A percentile compares a stretch with the other conserved stretches of the same genome.
Evolutionary conservation across 306 rosid genomes (phyloP).

Genomic region (Echinosophora koreensis): DNA sequence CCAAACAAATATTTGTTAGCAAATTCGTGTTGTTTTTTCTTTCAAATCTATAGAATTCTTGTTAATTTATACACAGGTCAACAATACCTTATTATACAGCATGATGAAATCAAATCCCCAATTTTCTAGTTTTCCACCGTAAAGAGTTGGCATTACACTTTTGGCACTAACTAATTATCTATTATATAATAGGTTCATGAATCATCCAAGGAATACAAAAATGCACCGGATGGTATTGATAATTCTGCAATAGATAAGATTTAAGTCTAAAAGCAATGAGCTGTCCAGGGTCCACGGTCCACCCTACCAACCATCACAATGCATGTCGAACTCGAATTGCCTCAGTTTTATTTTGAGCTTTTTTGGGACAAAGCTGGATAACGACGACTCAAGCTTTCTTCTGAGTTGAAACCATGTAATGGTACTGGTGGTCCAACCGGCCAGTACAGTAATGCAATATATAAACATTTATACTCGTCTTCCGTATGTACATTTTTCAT

Average conservation of each 20-base stretch:
- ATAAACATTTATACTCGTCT: no score
- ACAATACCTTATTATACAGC: no score
- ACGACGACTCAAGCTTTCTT: not conserved
- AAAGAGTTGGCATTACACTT: no score
- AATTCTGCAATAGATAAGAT: constrained; percentile 2
- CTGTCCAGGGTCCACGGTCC: not conserved
- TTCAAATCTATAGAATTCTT: no score
- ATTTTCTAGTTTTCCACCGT: no score
- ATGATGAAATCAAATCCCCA: no score
- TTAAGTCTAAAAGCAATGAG: not conserved
- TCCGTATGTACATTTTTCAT: no score
- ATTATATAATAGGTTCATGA: not conserved
- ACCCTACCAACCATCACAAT: not conserved
- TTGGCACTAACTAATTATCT: not conserved
- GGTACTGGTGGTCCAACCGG: no score
- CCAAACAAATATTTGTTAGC: no score
- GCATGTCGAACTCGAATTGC: not conserved
- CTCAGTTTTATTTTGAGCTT: not conserved
- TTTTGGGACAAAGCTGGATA: not conserved
- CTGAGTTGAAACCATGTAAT: not conserved
- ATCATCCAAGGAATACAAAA: constrained; percentile 17
- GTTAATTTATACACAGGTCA: no score
- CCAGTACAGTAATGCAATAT: no score
- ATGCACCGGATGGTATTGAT: not conserved
- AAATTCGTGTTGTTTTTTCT: no score